Evolutionary conservation across 2,329 filamentous ascomycete species (phyloP), one percentile per base, ranked within the genome.

Genomic region (Colletotrichum karsti): DNA sequence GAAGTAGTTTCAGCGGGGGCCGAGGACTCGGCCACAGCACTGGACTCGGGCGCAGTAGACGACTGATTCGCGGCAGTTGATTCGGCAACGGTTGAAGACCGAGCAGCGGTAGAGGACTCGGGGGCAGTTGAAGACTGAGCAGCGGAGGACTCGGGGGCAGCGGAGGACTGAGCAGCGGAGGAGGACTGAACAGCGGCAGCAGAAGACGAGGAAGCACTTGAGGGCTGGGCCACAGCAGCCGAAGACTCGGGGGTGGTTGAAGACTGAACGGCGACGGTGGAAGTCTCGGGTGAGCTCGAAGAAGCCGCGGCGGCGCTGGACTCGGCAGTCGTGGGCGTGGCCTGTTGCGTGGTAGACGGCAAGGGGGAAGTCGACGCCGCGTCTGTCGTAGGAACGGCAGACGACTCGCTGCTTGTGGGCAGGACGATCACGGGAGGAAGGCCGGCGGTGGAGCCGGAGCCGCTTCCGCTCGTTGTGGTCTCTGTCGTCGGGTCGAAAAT

Each of bases 361-460:
- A 22, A 12, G 33, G 46, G 44, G 2, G 63, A 55, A 12, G 41
- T 56, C 7, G 50, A 37, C 9, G 35, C 12, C 7, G 51, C 24
- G 22, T 67, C 51, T 35, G 60, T 67, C 4, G 56, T 50, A 10
- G 51, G 18, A 9, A 46, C 9, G 9, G 30, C 41, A 2, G 46
- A 46, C 3, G 60, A 39, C 22, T 60, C 51, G 55, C 48, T 72
- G 26, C 46, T 70, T 22, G 71, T 72, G 6, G 72, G 71, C 51
- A 61, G 60, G 6, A 73, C 44, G 13, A 67, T 64, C 12, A 62
- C 68, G 13, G 69, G 42, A 5, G 70, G 70, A 3, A 72, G 18
- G 35, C 57, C 33, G n/a, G 53, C 54, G 8, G 70, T 71, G n/a
- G 69, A 55, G 22, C 30, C 41, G 41, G 39, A 56, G 26, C 18